A percentile compares a stretch with the other conserved stretches of the same genome.
Conservation (phyloP, 345 rosid genomes). For the Rhodamnia argentea region DNA sequence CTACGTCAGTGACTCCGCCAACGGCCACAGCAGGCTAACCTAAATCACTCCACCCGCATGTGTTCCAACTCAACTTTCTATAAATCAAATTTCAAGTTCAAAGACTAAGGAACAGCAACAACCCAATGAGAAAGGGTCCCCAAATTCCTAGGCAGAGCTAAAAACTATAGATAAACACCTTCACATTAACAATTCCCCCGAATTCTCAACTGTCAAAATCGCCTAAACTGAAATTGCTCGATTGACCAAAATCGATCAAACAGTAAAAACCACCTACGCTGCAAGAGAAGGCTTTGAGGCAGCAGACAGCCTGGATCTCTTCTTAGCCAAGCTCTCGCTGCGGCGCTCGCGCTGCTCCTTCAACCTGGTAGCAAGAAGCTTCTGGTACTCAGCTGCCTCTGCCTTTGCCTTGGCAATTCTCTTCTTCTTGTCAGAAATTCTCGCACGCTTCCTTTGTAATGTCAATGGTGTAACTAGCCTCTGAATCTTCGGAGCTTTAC, state of each 20-base stretch:
- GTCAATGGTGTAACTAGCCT: conserved; percentile 87
- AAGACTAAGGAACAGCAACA: not conserved
- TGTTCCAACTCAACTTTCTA: not conserved
- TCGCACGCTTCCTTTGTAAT: conserved; percentile 72
- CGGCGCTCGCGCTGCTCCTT: conserved; percentile 85
- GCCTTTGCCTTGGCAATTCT: conserved; percentile 79
- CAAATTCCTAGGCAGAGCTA: not conserved
- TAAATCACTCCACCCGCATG: not conserved
- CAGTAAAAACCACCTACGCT: conserved; percentile 20
- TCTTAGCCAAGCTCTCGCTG: conserved; percentile 90
- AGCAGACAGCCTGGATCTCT: conserved; percentile 72
- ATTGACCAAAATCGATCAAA: not conserved
- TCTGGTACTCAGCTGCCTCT: conserved; percentile 87
- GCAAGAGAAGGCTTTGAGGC: conserved; percentile 61
- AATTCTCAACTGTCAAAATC: not conserved
- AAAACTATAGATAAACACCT: not conserved
- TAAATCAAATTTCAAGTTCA: not conserved
- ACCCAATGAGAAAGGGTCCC: not conserved
- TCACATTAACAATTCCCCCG: not conserved
- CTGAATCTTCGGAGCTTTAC: conserved; percentile 91
- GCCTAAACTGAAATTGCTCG: not conserved
- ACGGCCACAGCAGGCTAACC: accelerated
- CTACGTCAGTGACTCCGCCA: not conserved
- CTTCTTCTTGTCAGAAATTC: conserved; percentile 82
- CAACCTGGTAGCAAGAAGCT: conserved; percentile 71